A percentile compares a stretch with the other conserved stretches of the same genome.
These are phyloP conservation scores for Ustilaginoidea virens DNA, from an alignment of 2,329 filamentous ascomycete genomes.

Conservation along the genomic window DNA sequence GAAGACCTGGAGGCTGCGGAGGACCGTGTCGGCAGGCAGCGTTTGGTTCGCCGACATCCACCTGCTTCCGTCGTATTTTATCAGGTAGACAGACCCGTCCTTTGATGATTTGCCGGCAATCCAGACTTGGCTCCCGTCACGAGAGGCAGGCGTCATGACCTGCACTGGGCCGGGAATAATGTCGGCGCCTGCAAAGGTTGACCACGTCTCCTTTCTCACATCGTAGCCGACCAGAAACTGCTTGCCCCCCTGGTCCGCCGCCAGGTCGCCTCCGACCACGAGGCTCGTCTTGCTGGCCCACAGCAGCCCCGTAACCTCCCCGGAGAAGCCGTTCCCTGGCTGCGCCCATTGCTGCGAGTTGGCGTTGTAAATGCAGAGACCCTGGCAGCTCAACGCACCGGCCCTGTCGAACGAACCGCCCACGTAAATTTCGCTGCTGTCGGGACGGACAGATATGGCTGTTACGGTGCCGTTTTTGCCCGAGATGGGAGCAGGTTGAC, in stretches of 20 bases:
- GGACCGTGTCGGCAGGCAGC: conserved; percentile 49
- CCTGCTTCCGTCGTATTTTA: conserved; percentile 62
- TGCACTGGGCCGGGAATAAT: conserved; percentile 67
- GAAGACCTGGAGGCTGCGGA: conserved; percentile 73
- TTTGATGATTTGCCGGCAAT: conserved; percentile 51
- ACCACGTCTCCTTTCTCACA: conserved; percentile 50
- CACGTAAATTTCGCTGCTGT: conserved; percentile 63
- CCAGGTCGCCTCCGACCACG: conserved; percentile 64
- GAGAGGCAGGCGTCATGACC: conserved; percentile 58
- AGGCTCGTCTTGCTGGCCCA: conserved; percentile 63
- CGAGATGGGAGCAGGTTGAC: conserved; percentile 60
- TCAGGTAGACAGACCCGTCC: conserved; percentile 58
- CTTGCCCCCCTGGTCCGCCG: conserved; percentile 42
- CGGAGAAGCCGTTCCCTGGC: conserved; percentile 56
- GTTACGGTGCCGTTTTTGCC: conserved; percentile 61
- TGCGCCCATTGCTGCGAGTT: conserved; percentile 61
- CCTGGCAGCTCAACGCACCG: conserved; percentile 67
- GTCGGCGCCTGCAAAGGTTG: conserved; percentile 42
- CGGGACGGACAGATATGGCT: conserved; percentile 57
- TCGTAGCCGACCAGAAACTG: conserved; percentile 63
- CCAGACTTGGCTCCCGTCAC: conserved; percentile 64
- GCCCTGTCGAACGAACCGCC: conserved; percentile 74
- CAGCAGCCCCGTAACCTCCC: conserved; percentile 54
- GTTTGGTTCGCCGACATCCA: conserved; percentile 52
- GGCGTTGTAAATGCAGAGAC: conserved; percentile 66